phyloP scores from a whole-genome alignment of 257 asterid genomes.

The Nicotiana undulata region DNA sequence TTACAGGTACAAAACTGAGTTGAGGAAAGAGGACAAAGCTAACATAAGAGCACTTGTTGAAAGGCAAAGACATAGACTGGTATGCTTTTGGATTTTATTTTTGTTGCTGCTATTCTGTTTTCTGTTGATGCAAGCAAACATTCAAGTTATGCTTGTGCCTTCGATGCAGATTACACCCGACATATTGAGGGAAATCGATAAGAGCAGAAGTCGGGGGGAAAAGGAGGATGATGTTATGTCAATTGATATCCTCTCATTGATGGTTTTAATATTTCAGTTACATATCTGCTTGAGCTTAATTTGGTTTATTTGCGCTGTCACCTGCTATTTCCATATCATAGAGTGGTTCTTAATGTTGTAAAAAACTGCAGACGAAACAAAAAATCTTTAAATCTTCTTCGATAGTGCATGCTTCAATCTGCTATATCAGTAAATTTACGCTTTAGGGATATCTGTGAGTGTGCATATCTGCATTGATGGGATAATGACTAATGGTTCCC shows the following conservation, averaged over 20 bases:
- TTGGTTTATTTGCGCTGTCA: background rate
- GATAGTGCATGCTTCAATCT: background rate
- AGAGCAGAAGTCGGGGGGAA: constrained; percentile 93
- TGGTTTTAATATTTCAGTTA: background rate
- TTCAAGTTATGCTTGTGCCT: background rate
- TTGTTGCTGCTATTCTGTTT: background rate
- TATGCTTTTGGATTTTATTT: constrained; percentile 28
- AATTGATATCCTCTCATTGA: constrained; percentile 62
- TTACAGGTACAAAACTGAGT: constrained; percentile 78
- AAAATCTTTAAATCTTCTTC: background rate
- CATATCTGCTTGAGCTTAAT: background rate
- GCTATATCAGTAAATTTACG: background rate
- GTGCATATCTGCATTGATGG: background rate
- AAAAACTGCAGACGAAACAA: background rate
- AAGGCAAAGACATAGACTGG: constrained; percentile 74
- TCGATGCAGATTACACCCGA: constrained; percentile 82
- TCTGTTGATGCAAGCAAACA: background rate
- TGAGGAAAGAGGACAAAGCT: constrained; percentile 73
- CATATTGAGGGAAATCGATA: constrained; percentile 75
- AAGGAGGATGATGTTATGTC: constrained; percentile 68
- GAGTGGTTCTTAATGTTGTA: background rate
- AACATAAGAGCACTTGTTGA: constrained; percentile 51
- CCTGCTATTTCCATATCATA: constrained; percentile 1
- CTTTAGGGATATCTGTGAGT: background rate
- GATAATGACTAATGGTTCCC: background rate